A percentile compares a stretch with the other conserved stretches of the same genome.
Conservation (phyloP, 169 alveolate genomes). For the Plasmodium vivax region DNA sequence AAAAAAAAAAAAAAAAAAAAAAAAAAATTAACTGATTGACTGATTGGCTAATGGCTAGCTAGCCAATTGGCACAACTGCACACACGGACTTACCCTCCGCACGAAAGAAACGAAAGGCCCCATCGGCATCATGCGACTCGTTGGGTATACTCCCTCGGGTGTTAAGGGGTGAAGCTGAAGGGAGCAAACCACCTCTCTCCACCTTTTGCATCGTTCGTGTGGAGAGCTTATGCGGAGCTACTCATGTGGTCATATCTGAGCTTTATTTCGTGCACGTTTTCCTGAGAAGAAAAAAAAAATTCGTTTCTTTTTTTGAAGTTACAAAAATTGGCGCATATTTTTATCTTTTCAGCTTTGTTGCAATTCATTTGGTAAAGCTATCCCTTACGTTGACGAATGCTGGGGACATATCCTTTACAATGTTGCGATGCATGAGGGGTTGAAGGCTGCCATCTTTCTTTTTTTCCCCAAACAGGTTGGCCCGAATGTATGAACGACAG, state of each 20-base stretch:
- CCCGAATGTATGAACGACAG: constrained; percentile 12
- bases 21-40: neutral
- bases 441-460: neutral
- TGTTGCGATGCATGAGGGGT: neutral
- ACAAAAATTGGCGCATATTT: neutral
- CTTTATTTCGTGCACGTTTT: constrained; percentile 24
- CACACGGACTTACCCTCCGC: neutral
- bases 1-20: neutral
- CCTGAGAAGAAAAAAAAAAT: constrained; percentile 28
- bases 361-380: neutral
- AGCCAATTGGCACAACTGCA: neutral
- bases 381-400: constrained; percentile 20
- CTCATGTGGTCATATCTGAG: constrained; percentile 37
- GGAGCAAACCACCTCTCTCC: neutral
- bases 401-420: constrained; percentile 8
- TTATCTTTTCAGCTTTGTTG: constrained; percentile 5
- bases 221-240: neutral
- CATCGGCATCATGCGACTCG: neutral
- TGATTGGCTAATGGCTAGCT: neutral
- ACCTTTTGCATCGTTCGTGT: neutral
- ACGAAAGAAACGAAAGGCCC: neutral
- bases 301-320: constrained; percentile 1
- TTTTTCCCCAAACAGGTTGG: neutral
- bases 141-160: neutral
- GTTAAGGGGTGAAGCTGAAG: neutral